These are phyloP conservation scores for Ogataea ramenticola DNA, from an alignment of 805 yeast species.

Conservation along the genomic window DNA sequence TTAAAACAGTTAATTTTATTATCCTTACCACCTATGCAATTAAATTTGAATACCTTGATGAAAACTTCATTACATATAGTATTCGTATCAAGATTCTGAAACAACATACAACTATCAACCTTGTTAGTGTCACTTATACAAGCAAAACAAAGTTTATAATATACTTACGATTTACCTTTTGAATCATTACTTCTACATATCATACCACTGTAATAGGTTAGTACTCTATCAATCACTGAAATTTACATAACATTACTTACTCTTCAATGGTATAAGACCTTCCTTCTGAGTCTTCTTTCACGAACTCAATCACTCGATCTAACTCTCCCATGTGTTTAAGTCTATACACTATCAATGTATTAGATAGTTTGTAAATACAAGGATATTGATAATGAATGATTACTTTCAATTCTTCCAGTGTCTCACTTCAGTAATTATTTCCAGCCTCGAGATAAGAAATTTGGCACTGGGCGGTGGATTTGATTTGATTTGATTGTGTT, in stretches of 20 bases:
- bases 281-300: not conserved
- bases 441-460: not conserved
- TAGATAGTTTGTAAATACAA: too few relatives aligned
- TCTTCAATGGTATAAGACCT: not conserved
- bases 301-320: not conserved
- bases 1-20: not conserved
- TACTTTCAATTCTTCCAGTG: not conserved
- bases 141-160: not conserved
- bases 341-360: too few relatives aligned
- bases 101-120: too few relatives aligned
- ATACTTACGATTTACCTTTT: not conserved
- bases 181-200: not conserved
- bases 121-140: not conserved
- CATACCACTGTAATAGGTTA: not conserved
- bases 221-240: too few relatives aligned
- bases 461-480: not conserved
- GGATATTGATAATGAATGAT: too few relatives aligned
- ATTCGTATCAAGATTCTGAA: not conserved
- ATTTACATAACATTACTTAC: too few relatives aligned
- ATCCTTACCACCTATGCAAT: not conserved
- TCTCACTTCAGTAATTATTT: not conserved
- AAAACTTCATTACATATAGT: not conserved
- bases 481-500: too few relatives aligned
- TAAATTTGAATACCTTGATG: not conserved
- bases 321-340: not conserved